These are phyloP conservation scores for Rhexocercosporidium sp. DNA, from an alignment of 2,329 filamentous ascomycete species.

Conservation along the genomic window DNA sequence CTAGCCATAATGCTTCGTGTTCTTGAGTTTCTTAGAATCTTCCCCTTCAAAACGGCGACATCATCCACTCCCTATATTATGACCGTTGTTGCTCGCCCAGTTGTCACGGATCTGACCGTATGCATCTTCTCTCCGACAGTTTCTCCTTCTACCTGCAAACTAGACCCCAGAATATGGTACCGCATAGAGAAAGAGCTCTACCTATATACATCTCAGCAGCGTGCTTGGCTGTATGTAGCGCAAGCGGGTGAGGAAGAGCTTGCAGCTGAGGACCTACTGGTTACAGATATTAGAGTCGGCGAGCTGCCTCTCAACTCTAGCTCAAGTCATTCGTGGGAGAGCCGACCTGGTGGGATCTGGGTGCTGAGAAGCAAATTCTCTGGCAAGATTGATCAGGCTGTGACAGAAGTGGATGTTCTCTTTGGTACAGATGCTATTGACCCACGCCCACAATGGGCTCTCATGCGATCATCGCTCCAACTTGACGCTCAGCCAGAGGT, in stretches of 20 bases:
- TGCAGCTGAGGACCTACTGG: slow-evolving; percentile 58
- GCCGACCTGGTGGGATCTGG: slow-evolving; percentile 68
- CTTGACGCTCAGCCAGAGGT: slow-evolving; percentile 42
- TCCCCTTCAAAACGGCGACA: too few species aligned
- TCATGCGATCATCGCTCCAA: slow-evolving; percentile 44
- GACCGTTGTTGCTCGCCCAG: slow-evolving; percentile 5
- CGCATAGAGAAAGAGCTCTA: slow-evolving; percentile 73
- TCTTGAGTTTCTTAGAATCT: too few species aligned
- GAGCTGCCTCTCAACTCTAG: slow-evolving; percentile 59
- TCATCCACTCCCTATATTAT: too few species aligned
- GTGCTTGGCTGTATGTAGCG: slow-evolving; percentile 70
- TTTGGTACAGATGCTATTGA: slow-evolving; percentile 80
- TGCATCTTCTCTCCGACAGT: slow-evolving; percentile 33
- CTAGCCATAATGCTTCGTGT: too few species aligned
- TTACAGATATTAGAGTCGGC: slow-evolving; percentile 66
- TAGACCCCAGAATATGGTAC: slow-evolving; percentile 54
- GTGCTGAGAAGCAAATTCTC: slow-evolving; percentile 50
- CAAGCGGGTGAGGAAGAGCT: slow-evolving; percentile 71
- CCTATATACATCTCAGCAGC: slow-evolving; percentile 64
- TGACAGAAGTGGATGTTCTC: slow-evolving; percentile 71
- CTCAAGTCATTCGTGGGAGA: slow-evolving; percentile 65
- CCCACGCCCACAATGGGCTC: slow-evolving; percentile 77
- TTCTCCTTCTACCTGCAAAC: slow-evolving; percentile 35
- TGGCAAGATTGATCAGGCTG: slow-evolving; percentile 54
- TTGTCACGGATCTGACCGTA: slow-evolving; percentile 45